phyloP scores from a whole-genome alignment of 2,329 filamentous ascomycete genomes.

The Scleromitrula shiraiana region DNA sequence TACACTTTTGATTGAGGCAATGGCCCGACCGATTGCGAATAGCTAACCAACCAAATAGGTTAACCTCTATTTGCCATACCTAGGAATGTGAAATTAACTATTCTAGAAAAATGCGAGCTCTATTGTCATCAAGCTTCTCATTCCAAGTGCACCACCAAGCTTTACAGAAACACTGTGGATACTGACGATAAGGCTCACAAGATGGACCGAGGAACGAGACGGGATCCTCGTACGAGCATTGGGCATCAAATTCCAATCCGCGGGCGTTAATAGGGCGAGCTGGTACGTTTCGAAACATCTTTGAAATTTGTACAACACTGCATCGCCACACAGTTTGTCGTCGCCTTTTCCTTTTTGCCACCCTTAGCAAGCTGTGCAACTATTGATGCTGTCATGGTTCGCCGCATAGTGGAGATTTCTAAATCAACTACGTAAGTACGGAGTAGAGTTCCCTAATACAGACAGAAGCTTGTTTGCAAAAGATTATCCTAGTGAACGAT shows the following conservation, averaged over 20 bases:
- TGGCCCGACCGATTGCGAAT: no score
- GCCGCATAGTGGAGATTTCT: no score
- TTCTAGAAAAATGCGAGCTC: no score
- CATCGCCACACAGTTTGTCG: slow-evolving; percentile 5
- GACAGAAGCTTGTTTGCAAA: not conserved
- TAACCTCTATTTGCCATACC: no score
- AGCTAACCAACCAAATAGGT: no score
- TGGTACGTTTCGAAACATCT: not conserved
- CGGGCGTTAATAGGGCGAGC: slow-evolving; percentile 1
- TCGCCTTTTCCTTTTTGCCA: not conserved
- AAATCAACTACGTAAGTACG: not conserved
- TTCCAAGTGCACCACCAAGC: no score
- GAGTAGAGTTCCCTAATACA: not conserved
- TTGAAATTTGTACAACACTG: not conserved
- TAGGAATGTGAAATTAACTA: no score
- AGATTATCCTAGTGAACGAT: no score
- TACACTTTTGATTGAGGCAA: no score
- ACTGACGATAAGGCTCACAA: no score
- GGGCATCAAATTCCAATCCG: not conserved
- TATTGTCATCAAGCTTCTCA: no score
- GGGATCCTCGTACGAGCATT: not conserved
- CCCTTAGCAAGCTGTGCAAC: not conserved
- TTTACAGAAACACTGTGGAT: no score
- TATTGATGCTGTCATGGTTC: not conserved
- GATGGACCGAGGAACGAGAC: not conserved